Conservation (phyloP, 78 protist species). For the Dictyostelium intermedium region DNA sequence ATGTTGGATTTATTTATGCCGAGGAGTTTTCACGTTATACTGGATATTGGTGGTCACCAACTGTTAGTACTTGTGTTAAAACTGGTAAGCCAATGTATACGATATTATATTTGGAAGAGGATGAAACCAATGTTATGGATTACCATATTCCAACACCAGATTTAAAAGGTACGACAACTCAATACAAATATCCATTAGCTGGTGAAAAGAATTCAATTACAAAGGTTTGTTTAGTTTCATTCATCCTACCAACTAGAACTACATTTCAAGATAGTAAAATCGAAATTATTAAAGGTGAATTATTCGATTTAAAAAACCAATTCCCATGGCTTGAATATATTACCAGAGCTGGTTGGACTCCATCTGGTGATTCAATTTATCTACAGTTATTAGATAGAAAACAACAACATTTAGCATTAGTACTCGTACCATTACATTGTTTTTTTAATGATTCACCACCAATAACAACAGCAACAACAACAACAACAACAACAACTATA, state of each 20-base stretch:
- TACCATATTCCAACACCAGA: constrained; percentile 6
- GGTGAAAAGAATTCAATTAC: constrained; percentile 33
- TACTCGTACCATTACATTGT: neutral
- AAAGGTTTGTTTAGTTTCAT: neutral
- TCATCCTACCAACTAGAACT: neutral
- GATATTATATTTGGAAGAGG: constrained; percentile 59
- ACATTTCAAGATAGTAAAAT: neutral
- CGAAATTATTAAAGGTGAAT: neutral
- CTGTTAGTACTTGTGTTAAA: neutral
- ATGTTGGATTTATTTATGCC: constrained; percentile 37
- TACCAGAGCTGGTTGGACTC: constrained; percentile 56
- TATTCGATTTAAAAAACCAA: constrained; percentile 10
- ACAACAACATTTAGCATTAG: constrained; percentile 67
- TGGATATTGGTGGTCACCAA: constrained; percentile 84
- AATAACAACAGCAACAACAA: no score
- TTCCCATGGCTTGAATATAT: constrained; percentile 74
- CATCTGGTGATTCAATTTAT: constrained; percentile 41
- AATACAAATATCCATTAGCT: constrained; percentile 76
- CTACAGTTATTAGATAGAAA: constrained; percentile 51
- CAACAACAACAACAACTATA: no score
- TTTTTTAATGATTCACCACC: neutral
- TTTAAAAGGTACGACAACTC: constrained; percentile 12
- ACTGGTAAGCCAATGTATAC: neutral
- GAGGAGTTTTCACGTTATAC: constrained; percentile 80
- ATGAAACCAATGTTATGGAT: constrained; percentile 54